These are phyloP conservation scores for Borovskyia barvae DNA, from an alignment of 208 protist genomes.

Conservation along the genomic window DNA sequence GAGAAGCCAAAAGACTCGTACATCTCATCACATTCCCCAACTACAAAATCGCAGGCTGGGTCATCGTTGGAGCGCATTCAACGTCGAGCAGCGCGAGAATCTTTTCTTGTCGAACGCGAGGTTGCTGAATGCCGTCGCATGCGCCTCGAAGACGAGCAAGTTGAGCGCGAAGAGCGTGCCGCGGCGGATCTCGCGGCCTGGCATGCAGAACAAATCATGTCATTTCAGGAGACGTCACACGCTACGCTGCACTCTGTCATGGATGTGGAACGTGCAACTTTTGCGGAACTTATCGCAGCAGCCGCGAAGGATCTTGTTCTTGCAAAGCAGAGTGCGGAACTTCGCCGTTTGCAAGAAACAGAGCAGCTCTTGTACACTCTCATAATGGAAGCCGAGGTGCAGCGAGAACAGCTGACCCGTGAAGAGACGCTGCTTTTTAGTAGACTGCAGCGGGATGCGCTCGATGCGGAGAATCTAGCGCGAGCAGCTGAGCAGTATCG, in stretches of 20 bases:
- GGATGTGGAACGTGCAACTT: slow-evolving; percentile 10
- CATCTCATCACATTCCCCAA: too few relatives aligned
- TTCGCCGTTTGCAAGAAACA: slow-evolving; percentile 34
- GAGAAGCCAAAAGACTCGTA: too few relatives aligned
- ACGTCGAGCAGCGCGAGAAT: slow-evolving; percentile 24
- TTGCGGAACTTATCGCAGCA: slow-evolving; percentile 16
- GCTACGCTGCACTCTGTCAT: background rate
- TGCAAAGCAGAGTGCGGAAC: slow-evolving; percentile 23
- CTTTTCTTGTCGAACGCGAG: slow-evolving; percentile 29
- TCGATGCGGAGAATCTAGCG: slow-evolving; percentile 4
- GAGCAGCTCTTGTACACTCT: slow-evolving; percentile 29
- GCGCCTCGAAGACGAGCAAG: slow-evolving; percentile 46
- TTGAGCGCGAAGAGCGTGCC: slow-evolving; percentile 18
- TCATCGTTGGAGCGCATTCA: slow-evolving; percentile 23
- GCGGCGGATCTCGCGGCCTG: slow-evolving; percentile 23
- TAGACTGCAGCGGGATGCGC: background rate
- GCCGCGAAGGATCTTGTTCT: slow-evolving; percentile 20
- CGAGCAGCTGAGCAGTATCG: background rate
- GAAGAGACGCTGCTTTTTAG: slow-evolving; percentile 14
- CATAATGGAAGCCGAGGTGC: slow-evolving; percentile 25
- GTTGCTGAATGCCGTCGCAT: slow-evolving; percentile 32
- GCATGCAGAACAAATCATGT: slow-evolving; percentile 12
- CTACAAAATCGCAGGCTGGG: background rate
- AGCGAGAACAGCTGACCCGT: slow-evolving; percentile 15
- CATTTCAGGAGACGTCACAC: slow-evolving; percentile 15